Evolutionary conservation across 192 early-diverging fungal species (phyloP).

Genomic region (Thoreauomyces humboldtii): DNA sequence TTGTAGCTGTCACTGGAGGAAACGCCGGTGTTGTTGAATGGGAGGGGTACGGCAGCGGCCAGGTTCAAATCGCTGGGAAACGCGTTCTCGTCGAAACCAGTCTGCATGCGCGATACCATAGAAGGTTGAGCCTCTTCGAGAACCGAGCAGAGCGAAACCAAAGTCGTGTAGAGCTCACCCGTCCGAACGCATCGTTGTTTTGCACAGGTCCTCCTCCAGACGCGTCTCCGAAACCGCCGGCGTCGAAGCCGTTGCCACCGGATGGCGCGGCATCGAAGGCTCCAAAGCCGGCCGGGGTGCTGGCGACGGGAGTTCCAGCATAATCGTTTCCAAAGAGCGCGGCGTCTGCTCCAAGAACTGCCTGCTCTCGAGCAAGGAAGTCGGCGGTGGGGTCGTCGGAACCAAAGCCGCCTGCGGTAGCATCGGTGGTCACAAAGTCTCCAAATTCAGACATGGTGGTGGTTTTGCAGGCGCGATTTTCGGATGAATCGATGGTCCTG

Average conservation of each 20-base stretch:
- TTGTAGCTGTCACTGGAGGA: constrained; percentile 3
- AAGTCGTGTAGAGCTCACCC: too few relatives aligned
- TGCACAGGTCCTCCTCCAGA: too few relatives aligned
- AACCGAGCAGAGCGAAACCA: too few relatives aligned
- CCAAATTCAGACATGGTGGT: constrained; percentile 25
- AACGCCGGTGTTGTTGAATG: constrained; percentile 19
- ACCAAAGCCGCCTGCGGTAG: neutral
- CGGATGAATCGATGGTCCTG: neutral
- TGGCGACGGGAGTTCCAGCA: neutral
- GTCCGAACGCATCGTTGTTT: too few relatives aligned
- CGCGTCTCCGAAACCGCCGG: constrained; percentile 1
- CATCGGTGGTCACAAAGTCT: constrained; percentile 7
- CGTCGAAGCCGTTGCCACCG: neutral
- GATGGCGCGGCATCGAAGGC: constrained; percentile 10
- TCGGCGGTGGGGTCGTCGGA: constrained; percentile 44
- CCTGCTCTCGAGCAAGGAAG: constrained; percentile 54
- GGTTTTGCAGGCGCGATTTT: neutral
- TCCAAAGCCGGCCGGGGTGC: neutral
- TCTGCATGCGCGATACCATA: too few relatives aligned
- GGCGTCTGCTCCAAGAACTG: constrained; percentile 51
- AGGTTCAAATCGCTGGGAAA: constrained; percentile 8
- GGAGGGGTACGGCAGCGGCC: neutral
- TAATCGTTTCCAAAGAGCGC: constrained; percentile 47
- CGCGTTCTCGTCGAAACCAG: neutral
- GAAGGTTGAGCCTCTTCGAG: too few relatives aligned